These are phyloP conservation scores for Sporothrix brunneoviolacea DNA, from an alignment of 2,329 filamentous ascomycete species.

Conservation along the genomic window DNA sequence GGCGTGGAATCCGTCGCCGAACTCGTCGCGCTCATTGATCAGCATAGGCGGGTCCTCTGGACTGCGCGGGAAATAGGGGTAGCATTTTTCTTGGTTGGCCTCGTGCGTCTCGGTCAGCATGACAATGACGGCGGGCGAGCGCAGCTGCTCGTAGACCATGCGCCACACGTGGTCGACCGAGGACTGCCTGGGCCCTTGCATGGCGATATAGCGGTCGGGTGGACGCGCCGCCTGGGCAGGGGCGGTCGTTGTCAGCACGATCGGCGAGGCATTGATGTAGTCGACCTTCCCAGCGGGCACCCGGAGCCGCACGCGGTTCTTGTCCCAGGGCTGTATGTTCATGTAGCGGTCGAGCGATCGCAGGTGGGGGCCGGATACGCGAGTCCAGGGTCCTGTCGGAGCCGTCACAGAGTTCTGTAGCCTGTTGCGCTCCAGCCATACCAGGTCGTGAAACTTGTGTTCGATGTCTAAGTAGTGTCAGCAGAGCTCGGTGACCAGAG, in stretches of 20 bases:
- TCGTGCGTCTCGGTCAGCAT: slow-evolving; percentile 93
- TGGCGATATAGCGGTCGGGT: slow-evolving; percentile 71
- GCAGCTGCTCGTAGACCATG: slow-evolving; percentile 79
- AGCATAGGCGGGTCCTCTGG: slow-evolving; percentile 43
- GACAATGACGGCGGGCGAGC: slow-evolving; percentile 72
- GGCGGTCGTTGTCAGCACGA: slow-evolving; percentile 43
- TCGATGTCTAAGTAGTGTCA: too few relatives aligned
- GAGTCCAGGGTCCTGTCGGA: slow-evolving; percentile 36
- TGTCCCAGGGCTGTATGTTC: slow-evolving; percentile 85
- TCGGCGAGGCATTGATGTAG: slow-evolving; percentile 78
- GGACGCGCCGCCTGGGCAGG: slow-evolving; percentile 22
- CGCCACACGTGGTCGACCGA: slow-evolving; percentile 84
- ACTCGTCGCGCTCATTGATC: slow-evolving; percentile 58
- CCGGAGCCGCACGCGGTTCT: slow-evolving; percentile 73
- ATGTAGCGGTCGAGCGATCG: slow-evolving; percentile 71
- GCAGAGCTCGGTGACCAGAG: too few relatives aligned
- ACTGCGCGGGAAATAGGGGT: slow-evolving; percentile 71
- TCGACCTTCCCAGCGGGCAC: slow-evolving; percentile 68
- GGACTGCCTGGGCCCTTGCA: slow-evolving; percentile 77
- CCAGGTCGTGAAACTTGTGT: slow-evolving; percentile 45
- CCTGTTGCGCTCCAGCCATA: slow-evolving; percentile 47
- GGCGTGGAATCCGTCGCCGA: slow-evolving; percentile 61
- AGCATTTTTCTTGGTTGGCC: slow-evolving; percentile 72
- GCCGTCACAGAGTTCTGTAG: slow-evolving; percentile 34
- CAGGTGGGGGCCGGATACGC: slow-evolving; percentile 48